A percentile compares a stretch with the other conserved stretches of the same genome.
phyloP scores from a whole-genome alignment of 495 filamentous ascomycete species.

The Neurospora terricola region DNA sequence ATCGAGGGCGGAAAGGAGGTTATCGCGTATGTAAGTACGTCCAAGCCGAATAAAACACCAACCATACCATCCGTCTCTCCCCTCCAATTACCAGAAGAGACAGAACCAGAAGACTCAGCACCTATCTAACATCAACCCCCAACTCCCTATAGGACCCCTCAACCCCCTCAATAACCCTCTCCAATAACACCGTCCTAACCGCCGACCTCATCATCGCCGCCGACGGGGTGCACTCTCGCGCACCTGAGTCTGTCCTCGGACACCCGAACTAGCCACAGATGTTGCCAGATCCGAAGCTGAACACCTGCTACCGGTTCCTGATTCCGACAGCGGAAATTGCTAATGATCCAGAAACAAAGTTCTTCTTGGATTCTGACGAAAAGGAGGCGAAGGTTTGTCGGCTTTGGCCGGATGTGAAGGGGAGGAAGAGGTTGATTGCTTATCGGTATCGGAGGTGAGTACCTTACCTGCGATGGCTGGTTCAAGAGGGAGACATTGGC shows the following conservation, averaged over 20 bases:
- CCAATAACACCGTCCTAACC: conserved; percentile 21
- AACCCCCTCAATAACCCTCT: conserved; percentile 25
- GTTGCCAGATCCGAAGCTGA: conserved; percentile 16
- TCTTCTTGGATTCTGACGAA: conserved; percentile 18
- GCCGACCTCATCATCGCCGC: conserved; percentile 39
- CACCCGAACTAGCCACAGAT: conserved; percentile 7
- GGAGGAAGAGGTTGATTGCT: conserved; percentile 24
- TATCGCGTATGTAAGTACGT: conserved; percentile 10
- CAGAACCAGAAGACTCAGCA: too few relatives aligned
- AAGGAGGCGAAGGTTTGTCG: conserved; percentile 16
- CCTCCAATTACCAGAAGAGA: too few relatives aligned
- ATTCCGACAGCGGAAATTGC: conserved; percentile 27
- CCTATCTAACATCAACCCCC: too few relatives aligned
- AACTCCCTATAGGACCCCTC: conserved; percentile 19
- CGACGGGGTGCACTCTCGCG: conserved; percentile 37
- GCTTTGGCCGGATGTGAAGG: conserved; percentile 12
- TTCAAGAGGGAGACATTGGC: not conserved
- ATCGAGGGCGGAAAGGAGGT: conserved; percentile 20
- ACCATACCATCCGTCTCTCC: too few relatives aligned
- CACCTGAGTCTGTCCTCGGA: conserved; percentile 15
- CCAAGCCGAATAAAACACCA: too few relatives aligned
- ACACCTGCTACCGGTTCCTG: conserved; percentile 35
- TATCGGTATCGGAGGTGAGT: conserved; percentile 34
- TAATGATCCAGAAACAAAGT: conserved; percentile 21
- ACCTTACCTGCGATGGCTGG: not conserved